Evolutionary conservation across 2,329 filamentous ascomycete species (phyloP).

Genomic region (Clarireedia paspali): DNA sequence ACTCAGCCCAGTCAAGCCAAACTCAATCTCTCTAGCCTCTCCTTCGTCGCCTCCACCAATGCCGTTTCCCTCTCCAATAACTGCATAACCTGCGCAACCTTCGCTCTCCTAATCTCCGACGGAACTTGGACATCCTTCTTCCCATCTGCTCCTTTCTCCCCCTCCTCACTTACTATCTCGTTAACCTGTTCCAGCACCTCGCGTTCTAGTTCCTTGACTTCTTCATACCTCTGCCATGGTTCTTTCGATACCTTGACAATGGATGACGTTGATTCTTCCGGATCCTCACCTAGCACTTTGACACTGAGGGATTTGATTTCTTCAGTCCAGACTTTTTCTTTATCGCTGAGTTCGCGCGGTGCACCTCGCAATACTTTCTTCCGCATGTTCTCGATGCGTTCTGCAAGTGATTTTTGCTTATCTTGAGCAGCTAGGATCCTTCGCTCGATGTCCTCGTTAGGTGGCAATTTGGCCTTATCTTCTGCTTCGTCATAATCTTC

Average conservation of each 20-base stretch:
- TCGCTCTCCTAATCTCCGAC: slow-evolving; percentile 52
- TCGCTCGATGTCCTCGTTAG: slow-evolving; percentile 49
- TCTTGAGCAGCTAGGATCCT: slow-evolving; percentile 47
- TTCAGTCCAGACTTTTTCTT: slow-evolving; percentile 51
- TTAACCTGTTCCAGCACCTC: slow-evolving; percentile 31
- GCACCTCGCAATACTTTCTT: slow-evolving; percentile 41
- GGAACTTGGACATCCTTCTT: slow-evolving; percentile 37
- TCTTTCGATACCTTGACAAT: slow-evolving; percentile 33
- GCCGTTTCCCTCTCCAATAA: slow-evolving; percentile 60
- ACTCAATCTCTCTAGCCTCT: slow-evolving; percentile 50
- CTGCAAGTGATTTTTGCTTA: slow-evolving; percentile 48
- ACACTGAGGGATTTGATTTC: slow-evolving; percentile 41
- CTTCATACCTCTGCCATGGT: slow-evolving; percentile 48
- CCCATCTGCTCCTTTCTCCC: slow-evolving; percentile 7
- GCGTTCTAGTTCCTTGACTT: slow-evolving; percentile 34
- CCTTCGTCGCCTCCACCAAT: slow-evolving; percentile 58
- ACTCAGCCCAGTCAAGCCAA: slow-evolving; percentile 8
- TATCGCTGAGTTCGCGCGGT: slow-evolving; percentile 50
- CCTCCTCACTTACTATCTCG: slow-evolving; percentile 8
- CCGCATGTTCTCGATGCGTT: slow-evolving; percentile 52
- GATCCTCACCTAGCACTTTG: slow-evolving; percentile 26
- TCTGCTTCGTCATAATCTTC: slow-evolving; percentile 41
- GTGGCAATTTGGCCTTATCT: slow-evolving; percentile 40
- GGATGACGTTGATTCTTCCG: background rate
- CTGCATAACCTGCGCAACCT: slow-evolving; percentile 55